A percentile compares a stretch with the other conserved stretches of the same genome.
Conservation (phyloP, 306 rosid genomes). For the Castanea sativa region DNA sequence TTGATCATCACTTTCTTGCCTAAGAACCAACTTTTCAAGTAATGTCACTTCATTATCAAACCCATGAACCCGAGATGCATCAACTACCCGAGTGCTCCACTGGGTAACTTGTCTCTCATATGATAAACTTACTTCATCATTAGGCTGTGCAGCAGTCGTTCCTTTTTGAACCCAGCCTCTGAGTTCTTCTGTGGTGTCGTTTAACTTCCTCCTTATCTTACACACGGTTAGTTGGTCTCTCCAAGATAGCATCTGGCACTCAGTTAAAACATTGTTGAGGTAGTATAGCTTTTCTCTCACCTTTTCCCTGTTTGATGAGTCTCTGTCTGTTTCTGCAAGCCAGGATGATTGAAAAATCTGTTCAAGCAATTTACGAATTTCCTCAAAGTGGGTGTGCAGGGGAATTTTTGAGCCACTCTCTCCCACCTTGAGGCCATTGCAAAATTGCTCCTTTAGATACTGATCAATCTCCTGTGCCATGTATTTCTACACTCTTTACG, state of each 20-base stretch:
- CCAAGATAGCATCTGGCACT: slow-evolving; percentile 3
- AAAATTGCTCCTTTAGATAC: neutral
- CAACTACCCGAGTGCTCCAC: neutral
- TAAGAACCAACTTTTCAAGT: slow-evolving; percentile 3
- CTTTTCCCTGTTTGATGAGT: too few relatives aligned
- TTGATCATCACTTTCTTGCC: neutral
- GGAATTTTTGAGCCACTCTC: slow-evolving; percentile 7
- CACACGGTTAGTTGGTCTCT: neutral
- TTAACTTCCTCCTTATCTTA: neutral
- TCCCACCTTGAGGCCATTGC: neutral
- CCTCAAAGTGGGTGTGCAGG: neutral
- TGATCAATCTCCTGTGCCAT: slow-evolving; percentile 18
- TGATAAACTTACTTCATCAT: neutral
- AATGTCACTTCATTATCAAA: slow-evolving; percentile 12
- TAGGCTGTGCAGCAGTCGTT: neutral
- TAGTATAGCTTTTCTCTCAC: neutral
- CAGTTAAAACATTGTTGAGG: slow-evolving; percentile 10
- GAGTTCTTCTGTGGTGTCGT: neutral
- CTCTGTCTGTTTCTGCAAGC: too few relatives aligned
- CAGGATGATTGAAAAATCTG: too few relatives aligned
- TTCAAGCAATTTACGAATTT: neutral
- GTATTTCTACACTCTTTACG: neutral
- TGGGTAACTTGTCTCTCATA: neutral
- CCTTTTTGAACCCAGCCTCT: neutral
- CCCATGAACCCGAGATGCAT: slow-evolving; percentile 13